Percentiles rank a stretch among this genome's conserved stretches.
These are phyloP conservation scores for Zygosaccharomyces rouxii DNA, from an alignment of 805 yeast species.

Conservation along the genomic window DNA sequence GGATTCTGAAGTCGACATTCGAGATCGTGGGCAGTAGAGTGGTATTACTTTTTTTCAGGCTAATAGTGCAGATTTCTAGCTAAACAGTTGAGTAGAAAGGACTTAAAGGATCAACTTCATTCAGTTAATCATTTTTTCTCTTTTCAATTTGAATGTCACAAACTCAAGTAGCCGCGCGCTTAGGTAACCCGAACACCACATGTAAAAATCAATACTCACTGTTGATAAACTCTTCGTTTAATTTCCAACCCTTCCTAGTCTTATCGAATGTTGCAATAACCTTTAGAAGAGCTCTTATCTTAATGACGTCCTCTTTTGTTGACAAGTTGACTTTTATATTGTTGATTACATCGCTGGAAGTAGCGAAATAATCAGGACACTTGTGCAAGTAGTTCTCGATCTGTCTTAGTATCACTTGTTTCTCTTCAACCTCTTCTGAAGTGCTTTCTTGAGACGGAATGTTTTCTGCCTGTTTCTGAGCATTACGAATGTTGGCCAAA, in stretches of 20 bases:
- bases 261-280: constrained; percentile 66
- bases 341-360: constrained; percentile 46
- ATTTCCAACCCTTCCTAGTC: constrained; percentile 56
- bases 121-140: neutral
- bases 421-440: constrained; percentile 5
- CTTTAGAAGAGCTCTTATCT: constrained; percentile 63
- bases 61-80: neutral
- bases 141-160: constrained; percentile 6
- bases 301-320: constrained; percentile 52
- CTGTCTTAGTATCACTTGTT: constrained; percentile 9
- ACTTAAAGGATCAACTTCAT: neutral
- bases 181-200: constrained; percentile 7
- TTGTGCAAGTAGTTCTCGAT: constrained; percentile 40
- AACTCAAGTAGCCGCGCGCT: constrained; percentile 1
- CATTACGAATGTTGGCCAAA: constrained; percentile 23
- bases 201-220: neutral
- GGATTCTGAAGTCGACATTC: neutral
- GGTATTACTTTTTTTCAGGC: neutral
- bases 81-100: neutral
- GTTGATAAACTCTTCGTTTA: constrained; percentile 49
- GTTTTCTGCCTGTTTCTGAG: constrained; percentile 15
- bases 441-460: constrained; percentile 5
- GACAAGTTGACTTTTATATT: constrained; percentile 38
- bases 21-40: neutral
- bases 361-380: constrained; percentile 40